A percentile compares a stretch with the other conserved stretches of the same genome.
Evolutionary conservation across 1,284 basidiomycete species (phyloP).

Genomic region (Hypsizygus ulmarius): DNA sequence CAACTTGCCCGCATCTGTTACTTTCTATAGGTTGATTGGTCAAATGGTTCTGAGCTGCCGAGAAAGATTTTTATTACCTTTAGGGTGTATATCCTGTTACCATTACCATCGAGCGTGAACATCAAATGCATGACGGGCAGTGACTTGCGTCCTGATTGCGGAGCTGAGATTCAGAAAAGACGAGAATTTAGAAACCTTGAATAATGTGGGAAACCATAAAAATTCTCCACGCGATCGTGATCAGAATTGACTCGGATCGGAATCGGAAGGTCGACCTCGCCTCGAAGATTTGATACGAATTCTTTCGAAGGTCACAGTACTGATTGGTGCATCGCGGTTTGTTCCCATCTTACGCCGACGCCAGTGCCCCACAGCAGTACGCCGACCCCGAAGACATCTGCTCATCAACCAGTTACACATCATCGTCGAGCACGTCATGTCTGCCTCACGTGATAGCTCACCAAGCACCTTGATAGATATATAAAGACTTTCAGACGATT

Average conservation of each 20-base stretch:
- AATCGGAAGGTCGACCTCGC: no score
- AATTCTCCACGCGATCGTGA: no score
- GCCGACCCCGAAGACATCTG: no score
- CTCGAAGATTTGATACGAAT: no score
- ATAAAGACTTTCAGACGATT: constrained; percentile 8
- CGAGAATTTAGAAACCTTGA: constrained; percentile 9
- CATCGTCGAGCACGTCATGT: constrained; percentile 1
- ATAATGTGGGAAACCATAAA: no score
- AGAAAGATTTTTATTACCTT: constrained; percentile 55
- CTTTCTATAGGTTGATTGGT: constrained; percentile 61
- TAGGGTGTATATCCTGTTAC: constrained; percentile 86
- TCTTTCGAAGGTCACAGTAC: no score
- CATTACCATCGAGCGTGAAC: constrained; percentile 81
- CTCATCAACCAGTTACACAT: no score
- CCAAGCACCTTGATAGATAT: constrained; percentile 12
- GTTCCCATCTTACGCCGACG: no score
- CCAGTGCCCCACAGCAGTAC: no score
- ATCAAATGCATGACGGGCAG: constrained; percentile 81
- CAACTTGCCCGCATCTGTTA: constrained; percentile 74
- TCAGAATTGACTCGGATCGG: no score
- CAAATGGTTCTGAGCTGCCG: not conserved
- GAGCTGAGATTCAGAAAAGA: constrained; percentile 8
- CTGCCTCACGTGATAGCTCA: constrained; percentile 22
- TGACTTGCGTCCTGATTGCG: not conserved
- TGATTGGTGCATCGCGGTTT: no score